phyloP scores from a whole-genome alignment of 179 eudicot genomes.

The Patellifolia procumbens region DNA sequence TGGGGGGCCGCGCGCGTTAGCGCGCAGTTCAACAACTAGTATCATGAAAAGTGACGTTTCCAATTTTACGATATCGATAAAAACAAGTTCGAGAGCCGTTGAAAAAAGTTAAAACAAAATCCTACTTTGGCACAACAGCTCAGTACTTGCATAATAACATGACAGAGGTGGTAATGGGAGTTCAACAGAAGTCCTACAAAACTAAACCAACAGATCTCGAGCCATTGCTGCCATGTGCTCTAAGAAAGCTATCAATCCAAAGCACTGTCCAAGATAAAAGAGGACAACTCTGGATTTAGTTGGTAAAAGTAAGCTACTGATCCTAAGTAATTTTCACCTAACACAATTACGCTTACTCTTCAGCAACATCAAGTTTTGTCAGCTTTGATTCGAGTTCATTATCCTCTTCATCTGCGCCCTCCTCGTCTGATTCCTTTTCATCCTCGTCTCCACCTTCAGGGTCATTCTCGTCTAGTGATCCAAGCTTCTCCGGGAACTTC shows the following conservation, averaged over 20 bases:
- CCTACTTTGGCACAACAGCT: too few species aligned
- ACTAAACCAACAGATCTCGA: not conserved
- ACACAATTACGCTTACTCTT: constrained; percentile 9
- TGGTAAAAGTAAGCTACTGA: constrained; percentile 6
- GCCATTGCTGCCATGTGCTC: constrained; percentile 10
- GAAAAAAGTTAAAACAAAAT: not conserved
- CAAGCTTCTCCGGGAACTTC: constrained; percentile 51
- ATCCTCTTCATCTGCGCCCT: constrained; percentile 26
- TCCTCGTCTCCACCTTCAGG: constrained; percentile 61
- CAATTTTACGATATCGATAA: not conserved
- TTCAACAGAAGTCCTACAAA: constrained; percentile 4
- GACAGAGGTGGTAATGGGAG: not conserved
- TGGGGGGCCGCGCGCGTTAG: too few species aligned
- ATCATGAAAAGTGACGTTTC: not conserved
- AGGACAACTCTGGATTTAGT: constrained; percentile 22
- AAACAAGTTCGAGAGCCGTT: constrained; percentile 3
- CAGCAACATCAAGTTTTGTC: constrained; percentile 48
- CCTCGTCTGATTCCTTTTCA: constrained; percentile 38
- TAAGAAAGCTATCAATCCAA: constrained; percentile 20
- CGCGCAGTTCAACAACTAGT: too few species aligned
- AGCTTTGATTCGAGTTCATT: constrained; percentile 52
- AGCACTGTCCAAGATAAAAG: constrained; percentile 27
- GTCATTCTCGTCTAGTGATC: constrained; percentile 68
- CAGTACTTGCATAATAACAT: not conserved
- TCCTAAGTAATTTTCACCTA: constrained; percentile 16